Evolutionary conservation across 257 asterid species (phyloP).

Genomic region (Solanum medicagineum): DNA sequence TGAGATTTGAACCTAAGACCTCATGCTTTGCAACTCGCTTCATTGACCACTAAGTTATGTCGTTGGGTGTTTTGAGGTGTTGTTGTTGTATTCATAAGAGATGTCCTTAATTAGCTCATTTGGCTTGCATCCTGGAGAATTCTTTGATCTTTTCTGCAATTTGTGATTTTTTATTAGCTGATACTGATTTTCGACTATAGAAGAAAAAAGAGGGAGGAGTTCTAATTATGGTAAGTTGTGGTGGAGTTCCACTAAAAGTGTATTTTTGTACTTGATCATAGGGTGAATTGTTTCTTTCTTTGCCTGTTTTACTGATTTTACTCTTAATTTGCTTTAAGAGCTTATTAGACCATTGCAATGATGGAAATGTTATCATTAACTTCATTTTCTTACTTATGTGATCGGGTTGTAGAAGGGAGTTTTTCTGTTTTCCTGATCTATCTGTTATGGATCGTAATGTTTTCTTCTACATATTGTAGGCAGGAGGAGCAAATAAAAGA

Average conservation of each 20-base stretch:
- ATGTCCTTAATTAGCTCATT: background rate
- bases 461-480: background rate
- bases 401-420: background rate
- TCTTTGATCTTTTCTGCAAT: background rate
- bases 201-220: background rate
- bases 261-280: background rate
- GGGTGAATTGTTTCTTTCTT: background rate
- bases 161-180: background rate
- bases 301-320: background rate
- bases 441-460: background rate
- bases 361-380: background rate
- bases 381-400: slow-evolving; percentile 2
- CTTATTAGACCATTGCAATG: background rate
- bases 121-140: background rate
- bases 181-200: background rate
- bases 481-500: background rate
- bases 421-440: background rate
- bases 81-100: background rate
- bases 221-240: background rate
- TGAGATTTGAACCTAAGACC: background rate
- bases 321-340: background rate
- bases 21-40: background rate
- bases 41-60: background rate
- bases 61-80: background rate
- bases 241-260: background rate